Evolutionary conservation across 169 alveolate species (phyloP).

Genomic region (Plasmodium coatneyi): DNA sequence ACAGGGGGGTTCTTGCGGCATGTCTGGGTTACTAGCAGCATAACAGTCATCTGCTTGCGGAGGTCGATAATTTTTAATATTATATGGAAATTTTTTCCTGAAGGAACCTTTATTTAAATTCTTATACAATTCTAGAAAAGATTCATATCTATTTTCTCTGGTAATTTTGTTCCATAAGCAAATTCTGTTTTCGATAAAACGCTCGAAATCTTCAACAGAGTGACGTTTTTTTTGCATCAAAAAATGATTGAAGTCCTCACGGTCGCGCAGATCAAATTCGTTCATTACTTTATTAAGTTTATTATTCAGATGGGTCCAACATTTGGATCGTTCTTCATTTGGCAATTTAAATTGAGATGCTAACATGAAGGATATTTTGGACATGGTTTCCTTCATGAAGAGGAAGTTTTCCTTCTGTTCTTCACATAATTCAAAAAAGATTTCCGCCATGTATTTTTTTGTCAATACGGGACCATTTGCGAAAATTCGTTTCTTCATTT

Average conservation of each 20-base stretch:
- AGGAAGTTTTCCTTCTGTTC: neutral
- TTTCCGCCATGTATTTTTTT: neutral
- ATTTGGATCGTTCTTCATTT: neutral
- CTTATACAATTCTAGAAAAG: neutral
- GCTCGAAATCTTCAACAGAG: neutral
- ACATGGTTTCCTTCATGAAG: neutral
- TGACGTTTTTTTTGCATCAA: neutral
- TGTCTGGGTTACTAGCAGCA: neutral
- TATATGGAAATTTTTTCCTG: neutral
- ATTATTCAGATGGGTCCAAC: neutral
- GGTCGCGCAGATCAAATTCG: neutral
- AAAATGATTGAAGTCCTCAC: neutral
- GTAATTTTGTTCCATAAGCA: neutral
- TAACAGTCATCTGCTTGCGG: neutral
- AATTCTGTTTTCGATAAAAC: neutral
- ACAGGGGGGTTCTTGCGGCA: neutral
- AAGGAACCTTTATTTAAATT: neutral
- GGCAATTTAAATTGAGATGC: neutral
- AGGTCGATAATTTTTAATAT: neutral
- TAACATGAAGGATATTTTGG: neutral
- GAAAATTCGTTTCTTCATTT: neutral
- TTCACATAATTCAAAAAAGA: neutral
- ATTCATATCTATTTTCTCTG: conserved; percentile 1
- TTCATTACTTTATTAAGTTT: neutral
- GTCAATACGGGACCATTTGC: neutral